Conservation (phyloP, 306 rosid genomes). For the Prunus salicina region DNA sequence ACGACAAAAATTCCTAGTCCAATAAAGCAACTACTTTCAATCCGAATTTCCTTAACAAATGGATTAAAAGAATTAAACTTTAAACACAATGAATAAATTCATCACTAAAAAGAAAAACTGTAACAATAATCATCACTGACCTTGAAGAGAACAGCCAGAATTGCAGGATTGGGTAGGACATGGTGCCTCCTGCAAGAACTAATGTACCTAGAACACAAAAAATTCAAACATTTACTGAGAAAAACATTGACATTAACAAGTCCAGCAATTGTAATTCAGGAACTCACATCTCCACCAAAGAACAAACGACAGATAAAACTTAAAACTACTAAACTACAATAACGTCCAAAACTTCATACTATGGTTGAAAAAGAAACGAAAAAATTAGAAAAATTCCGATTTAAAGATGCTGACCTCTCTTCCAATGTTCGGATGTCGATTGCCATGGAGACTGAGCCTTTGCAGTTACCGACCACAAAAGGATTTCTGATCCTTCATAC, state of each 20-base stretch:
- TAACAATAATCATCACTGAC: slow-evolving; percentile 35
- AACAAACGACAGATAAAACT: no score
- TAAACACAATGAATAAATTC: not conserved
- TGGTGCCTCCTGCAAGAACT: slow-evolving; percentile 60
- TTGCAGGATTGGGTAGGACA: slow-evolving; percentile 50
- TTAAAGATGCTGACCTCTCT: slow-evolving; percentile 39
- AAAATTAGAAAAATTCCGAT: not conserved
- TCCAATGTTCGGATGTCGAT: slow-evolving; percentile 43
- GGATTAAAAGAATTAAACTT: not conserved
- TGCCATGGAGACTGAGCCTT: slow-evolving; percentile 45
- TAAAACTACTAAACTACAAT: not conserved
- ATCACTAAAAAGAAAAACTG: not conserved
- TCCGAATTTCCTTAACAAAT: not conserved
- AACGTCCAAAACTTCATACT: not conserved
- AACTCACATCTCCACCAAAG: not conserved
- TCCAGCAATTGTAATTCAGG: not conserved
- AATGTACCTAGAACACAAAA: slow-evolving; percentile 49
- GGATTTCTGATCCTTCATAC: not conserved
- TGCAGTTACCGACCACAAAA: slow-evolving; percentile 2
- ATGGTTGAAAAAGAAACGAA: not conserved
- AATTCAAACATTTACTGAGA: not conserved
- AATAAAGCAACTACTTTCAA: not conserved
- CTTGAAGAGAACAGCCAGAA: slow-evolving; percentile 59
- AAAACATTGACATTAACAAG: not conserved
- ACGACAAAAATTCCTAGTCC: not conserved